A percentile compares a stretch with the other conserved stretches of the same genome.
Conservation (phyloP, 805 yeast species). For the Myxozyma monticola region DNA sequence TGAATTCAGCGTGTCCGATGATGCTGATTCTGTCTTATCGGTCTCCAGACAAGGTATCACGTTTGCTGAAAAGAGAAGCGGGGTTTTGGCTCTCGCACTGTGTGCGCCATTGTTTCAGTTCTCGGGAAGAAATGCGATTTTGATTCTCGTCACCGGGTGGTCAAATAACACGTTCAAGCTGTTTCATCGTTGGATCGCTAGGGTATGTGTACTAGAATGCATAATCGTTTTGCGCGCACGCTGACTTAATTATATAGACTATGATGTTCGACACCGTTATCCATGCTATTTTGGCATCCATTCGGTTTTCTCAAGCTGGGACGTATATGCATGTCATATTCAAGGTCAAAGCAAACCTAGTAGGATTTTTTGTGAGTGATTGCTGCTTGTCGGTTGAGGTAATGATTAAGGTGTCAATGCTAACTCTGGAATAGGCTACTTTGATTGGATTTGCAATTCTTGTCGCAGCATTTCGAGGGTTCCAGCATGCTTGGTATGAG, state of each 20-base stretch:
- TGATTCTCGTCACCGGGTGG: constrained; percentile 63
- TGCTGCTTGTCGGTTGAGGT: too few relatives aligned
- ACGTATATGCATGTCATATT: too few relatives aligned
- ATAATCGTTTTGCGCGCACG: background rate
- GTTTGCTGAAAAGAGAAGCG: constrained; percentile 31
- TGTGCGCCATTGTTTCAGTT: constrained; percentile 62
- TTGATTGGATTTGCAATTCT: constrained; percentile 45
- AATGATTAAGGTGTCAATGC: too few relatives aligned
- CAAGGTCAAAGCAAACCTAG: background rate
- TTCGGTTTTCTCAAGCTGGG: too few relatives aligned
- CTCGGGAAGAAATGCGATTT: constrained; percentile 74
- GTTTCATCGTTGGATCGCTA: constrained; percentile 66
- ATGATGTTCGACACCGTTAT: constrained; percentile 47
- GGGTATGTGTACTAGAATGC: constrained; percentile 41
- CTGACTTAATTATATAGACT: background rate
- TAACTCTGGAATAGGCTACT: constrained; percentile 41
- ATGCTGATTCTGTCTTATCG: constrained; percentile 1
- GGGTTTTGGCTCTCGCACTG: constrained; percentile 30
- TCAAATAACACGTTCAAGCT: constrained; percentile 58
- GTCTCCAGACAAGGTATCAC: background rate
- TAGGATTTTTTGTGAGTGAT: constrained; percentile 42
- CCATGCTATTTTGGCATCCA: constrained; percentile 61
- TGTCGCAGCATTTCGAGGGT: constrained; percentile 51
- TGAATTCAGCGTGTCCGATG: constrained; percentile 15
- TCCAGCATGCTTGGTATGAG: constrained; percentile 61